Evolutionary conservation across 169 alveolate species (phyloP).

Genomic region (Theileria orientalis): DNA sequence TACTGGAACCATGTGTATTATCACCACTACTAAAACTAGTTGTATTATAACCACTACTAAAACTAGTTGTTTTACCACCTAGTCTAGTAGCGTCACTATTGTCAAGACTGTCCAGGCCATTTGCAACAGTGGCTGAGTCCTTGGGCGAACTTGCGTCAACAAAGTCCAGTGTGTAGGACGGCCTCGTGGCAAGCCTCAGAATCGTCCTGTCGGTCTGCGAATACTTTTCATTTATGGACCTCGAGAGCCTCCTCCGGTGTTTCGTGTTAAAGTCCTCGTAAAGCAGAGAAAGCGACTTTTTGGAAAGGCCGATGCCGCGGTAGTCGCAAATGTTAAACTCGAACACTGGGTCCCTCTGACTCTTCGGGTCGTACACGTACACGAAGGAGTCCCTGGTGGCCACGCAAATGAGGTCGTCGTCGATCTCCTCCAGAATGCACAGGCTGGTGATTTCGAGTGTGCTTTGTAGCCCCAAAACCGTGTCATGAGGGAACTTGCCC

Average conservation of each 20-base stretch:
- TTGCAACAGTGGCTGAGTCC: too few species aligned
- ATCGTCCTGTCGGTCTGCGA: conserved; percentile 23
- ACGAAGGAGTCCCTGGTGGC: conserved; percentile 66
- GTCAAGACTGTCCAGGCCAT: not conserved
- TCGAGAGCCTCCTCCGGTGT: conserved; percentile 19
- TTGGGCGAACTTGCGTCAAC: not conserved
- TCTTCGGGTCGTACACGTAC: conserved; percentile 67
- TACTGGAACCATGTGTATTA: not conserved
- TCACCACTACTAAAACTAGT: not conserved
- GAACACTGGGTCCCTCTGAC: conserved; percentile 72
- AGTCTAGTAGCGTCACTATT: not conserved
- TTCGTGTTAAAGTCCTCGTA: conserved; percentile 38
- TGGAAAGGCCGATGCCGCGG: conserved; percentile 44
- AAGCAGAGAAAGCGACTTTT: conserved; percentile 6
- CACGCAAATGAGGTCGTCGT: conserved; percentile 64
- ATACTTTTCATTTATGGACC: conserved; percentile 23
- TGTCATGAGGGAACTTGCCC: conserved; percentile 60
- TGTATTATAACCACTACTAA: not conserved
- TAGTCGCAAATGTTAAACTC: conserved; percentile 64
- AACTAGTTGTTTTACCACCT: not conserved
- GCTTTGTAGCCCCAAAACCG: conserved; percentile 67
- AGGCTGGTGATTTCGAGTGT: conserved; percentile 64
- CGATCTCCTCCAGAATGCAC: conserved; percentile 59
- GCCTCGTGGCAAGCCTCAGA: conserved; percentile 30
- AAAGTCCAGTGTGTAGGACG: conserved; percentile 12